Evolutionary conservation across 176 grass and related monocot genomes (phyloP).

Genomic region (Carex littledalei): DNA sequence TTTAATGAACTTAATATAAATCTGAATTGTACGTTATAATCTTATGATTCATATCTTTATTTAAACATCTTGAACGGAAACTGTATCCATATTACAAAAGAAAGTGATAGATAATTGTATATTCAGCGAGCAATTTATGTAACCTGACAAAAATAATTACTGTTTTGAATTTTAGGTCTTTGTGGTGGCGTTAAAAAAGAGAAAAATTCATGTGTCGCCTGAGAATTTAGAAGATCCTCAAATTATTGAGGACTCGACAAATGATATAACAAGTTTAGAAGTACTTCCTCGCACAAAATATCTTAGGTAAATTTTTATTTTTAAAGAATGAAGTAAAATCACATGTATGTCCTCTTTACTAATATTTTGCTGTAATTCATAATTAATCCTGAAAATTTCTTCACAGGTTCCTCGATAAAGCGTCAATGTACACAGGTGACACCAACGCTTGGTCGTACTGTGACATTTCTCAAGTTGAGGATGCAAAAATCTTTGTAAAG

Average conservation of each 20-base stretch:
- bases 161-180: conserved; percentile 24
- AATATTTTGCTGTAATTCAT: not conserved
- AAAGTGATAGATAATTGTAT: not conserved
- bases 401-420: conserved; percentile 29
- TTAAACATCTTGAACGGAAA: no score
- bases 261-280: not conserved
- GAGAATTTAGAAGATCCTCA: conserved; percentile 27
- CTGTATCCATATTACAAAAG: no score
- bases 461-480: conserved; percentile 34
- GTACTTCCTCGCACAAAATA: not conserved
- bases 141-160: not conserved
- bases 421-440: conserved; percentile 5
- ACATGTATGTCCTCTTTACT: no score
- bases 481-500: conserved; percentile 21
- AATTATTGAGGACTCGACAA: not conserved
- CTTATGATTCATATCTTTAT: no score
- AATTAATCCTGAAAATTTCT: not conserved
- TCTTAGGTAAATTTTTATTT: not conserved
- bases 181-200: conserved; percentile 39
- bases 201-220: conserved; percentile 24
- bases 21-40: no score
- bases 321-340: not conserved
- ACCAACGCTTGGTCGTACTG: conserved; percentile 28
- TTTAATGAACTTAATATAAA: no score
- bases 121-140: not conserved